Percentiles rank a stretch among this genome's conserved stretches.
These are phyloP conservation scores for Aspergillus egyptiacus DNA, from an alignment of 495 filamentous ascomycete genomes.

Conservation along the genomic window DNA sequence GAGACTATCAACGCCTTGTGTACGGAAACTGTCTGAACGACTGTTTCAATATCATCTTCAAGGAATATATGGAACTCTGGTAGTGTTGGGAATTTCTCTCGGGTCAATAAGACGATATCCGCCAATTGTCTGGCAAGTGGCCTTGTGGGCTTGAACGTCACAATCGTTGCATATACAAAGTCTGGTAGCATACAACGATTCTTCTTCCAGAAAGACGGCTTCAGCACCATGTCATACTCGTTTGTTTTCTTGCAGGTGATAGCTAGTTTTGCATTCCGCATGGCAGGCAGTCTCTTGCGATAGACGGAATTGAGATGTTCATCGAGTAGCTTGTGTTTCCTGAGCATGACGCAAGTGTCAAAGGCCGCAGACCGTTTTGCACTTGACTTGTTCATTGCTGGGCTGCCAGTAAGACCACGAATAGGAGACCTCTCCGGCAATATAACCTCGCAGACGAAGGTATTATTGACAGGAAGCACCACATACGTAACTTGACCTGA, in stretches of 20 bases:
- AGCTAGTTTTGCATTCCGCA: conserved; percentile 88
- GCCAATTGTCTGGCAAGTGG: conserved; percentile 54
- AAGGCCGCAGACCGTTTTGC: conserved; percentile 94
- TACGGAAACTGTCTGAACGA: conserved; percentile 44
- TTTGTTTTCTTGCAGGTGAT: conserved; percentile 68
- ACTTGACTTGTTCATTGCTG: conserved; percentile 57
- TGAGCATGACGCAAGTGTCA: conserved; percentile 68
- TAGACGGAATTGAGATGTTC: conserved; percentile 66
- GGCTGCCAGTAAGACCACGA: conserved; percentile 53
- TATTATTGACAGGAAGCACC: conserved; percentile 47
- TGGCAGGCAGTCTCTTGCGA: conserved; percentile 66
- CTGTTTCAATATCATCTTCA: conserved; percentile 52
- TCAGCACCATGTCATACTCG: conserved; percentile 69
- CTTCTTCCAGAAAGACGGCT: conserved; percentile 71
- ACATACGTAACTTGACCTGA: conserved; percentile 56
- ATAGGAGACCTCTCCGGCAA: conserved; percentile 75
- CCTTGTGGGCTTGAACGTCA: conserved; percentile 54
- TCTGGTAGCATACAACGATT: conserved; percentile 44
- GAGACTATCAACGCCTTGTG: conserved; percentile 35
- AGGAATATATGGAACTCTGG: conserved; percentile 69
- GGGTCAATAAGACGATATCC: conserved; percentile 67
- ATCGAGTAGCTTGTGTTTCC: conserved; percentile 62
- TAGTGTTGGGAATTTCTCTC: conserved; percentile 56
- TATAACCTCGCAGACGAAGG: conserved; percentile 74
- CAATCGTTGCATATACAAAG: conserved; percentile 56